Evolutionary conservation across 2,329 filamentous ascomycete genomes (phyloP).

Genomic region (Penicillium sp.): DNA sequence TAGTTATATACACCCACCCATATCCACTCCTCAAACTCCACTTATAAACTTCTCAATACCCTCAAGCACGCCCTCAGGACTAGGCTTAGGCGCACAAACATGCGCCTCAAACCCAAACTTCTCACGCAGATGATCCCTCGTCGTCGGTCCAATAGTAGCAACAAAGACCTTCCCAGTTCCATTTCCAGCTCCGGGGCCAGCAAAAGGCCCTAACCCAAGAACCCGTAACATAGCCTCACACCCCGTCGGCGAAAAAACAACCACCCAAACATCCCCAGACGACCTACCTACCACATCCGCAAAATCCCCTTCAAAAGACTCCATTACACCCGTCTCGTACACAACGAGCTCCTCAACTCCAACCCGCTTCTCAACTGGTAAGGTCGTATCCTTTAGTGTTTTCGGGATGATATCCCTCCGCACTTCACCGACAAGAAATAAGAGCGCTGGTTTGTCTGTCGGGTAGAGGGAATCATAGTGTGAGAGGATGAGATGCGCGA

Average conservation of each 20-base stretch:
- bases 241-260: conserved; percentile 61
- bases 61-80: conserved; percentile 71
- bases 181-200: background rate
- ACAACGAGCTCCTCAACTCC: conserved; percentile 76
- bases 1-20: background rate
- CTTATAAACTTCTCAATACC: conserved; percentile 60
- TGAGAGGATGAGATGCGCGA: conserved; percentile 74
- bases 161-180: conserved; percentile 52
- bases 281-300: conserved; percentile 45
- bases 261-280: conserved; percentile 36
- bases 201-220: conserved; percentile 44
- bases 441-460: conserved; percentile 54
- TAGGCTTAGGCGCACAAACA: conserved; percentile 75
- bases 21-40: background rate
- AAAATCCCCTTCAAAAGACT: conserved; percentile 72
- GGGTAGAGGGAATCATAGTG: conserved; percentile 61
- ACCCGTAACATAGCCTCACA: conserved; percentile 61
- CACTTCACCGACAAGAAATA: conserved; percentile 90
- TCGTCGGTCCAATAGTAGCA: conserved; percentile 92
- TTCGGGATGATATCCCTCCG: conserved; percentile 86
- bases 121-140: conserved; percentile 65
- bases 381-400: conserved; percentile 62
- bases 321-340: conserved; percentile 83
- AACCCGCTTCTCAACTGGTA: conserved; percentile 55
- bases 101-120: conserved; percentile 48